Conservation (phyloP, 1,284 basidiomycete genomes). For the Pseudozyma hubeiensis region DNA sequence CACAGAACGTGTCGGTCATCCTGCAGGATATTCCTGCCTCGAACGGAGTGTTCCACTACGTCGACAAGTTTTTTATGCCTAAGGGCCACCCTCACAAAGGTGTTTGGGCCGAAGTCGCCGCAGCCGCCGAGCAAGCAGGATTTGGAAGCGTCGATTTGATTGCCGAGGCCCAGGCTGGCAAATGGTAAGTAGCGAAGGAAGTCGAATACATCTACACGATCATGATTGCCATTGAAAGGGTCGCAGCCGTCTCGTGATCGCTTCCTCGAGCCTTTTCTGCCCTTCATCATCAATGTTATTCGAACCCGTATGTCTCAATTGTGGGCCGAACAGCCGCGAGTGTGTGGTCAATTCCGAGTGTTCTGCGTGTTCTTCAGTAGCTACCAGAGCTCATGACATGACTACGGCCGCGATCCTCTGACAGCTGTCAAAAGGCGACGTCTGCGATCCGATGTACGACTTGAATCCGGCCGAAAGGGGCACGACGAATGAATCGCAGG, state of each 20-base stretch:
- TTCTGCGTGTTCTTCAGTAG: too few species aligned
- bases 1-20: conserved; percentile 73
- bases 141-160: conserved; percentile 46
- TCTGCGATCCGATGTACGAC: too few species aligned
- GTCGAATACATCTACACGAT: neutral
- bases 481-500: neutral
- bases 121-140: conserved; percentile 29
- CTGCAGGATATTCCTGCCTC: conserved; percentile 74
- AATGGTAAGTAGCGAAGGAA: conserved; percentile 20
- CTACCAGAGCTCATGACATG: too few species aligned
- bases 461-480: conserved; percentile 4
- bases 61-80: conserved; percentile 69
- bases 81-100: conserved; percentile 48
- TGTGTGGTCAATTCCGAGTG: too few species aligned
- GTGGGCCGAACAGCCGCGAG: too few species aligned
- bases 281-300: too few species aligned
- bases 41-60: conserved; percentile 77
- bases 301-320: too few species aligned
- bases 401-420: neutral
- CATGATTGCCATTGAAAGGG: too few species aligned
- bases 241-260: too few species aligned
- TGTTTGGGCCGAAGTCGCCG: conserved; percentile 46
- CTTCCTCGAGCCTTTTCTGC: too few species aligned
- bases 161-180: conserved; percentile 22
- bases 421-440: conserved; percentile 1